phyloP scores from a whole-genome alignment of 176 grass and related monocot species.

The Tillandsia fasciculata region DNA sequence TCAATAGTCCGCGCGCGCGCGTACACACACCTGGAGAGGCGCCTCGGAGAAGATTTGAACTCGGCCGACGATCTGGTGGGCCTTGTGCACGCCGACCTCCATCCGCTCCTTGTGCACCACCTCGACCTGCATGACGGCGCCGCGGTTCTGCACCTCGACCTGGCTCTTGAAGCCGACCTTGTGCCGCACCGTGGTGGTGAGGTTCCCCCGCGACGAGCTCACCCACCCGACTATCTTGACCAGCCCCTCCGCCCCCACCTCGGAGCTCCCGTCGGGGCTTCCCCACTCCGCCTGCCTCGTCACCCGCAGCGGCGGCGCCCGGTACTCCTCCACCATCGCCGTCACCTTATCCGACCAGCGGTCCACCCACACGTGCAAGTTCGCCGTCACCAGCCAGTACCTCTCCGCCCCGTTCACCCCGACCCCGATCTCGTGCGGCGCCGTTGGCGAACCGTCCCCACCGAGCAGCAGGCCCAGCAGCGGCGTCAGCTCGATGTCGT shows the following conservation, averaged over 20 bases:
- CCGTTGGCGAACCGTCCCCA: background rate
- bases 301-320: background rate
- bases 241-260: conserved; percentile 10
- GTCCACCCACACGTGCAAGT: conserved; percentile 12
- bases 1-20: no score
- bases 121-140: conserved; percentile 6
- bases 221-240: conserved; percentile 7
- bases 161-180: conserved; percentile 17
- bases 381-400: conserved; percentile 5
- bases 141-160: conserved; percentile 13
- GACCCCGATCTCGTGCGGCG: conserved; percentile 2
- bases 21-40: conserved; percentile 3
- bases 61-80: background rate
- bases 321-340: background rate
- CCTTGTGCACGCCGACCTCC: background rate
- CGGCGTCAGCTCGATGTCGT: conserved; percentile 15
- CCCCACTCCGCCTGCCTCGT: conserved; percentile 1
- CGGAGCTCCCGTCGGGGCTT: background rate
- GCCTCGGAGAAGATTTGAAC: conserved; percentile 7
- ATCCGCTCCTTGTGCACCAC: conserved; percentile 13
- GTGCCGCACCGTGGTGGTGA: conserved; percentile 7
- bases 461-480: conserved; percentile 1
- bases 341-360: background rate
- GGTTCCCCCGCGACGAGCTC: conserved; percentile 5
- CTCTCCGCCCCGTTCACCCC: background rate